Base-by-base conservation (phyloP, 164 flowering plant species). In the grape (Vitis vinifera) region DNA sequence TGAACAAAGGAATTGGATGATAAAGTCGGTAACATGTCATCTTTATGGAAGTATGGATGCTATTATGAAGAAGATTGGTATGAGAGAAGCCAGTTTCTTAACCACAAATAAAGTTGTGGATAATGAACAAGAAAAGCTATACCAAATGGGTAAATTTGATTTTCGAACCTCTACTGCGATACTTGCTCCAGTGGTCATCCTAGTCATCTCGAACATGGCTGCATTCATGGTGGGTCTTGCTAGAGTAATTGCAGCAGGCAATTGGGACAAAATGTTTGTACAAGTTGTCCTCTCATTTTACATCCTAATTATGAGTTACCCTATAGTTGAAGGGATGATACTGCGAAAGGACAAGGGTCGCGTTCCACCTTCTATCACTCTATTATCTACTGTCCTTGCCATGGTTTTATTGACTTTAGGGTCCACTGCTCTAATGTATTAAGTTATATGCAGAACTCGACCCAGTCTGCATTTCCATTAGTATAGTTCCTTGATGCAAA, bases 1-100 rank as follows among this genome's bases (percentile, higher is more conserved):
- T 49, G 86, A 84, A 31, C 80, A 76, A 17, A 52, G 84, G 59
- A 73, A 79, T 9, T 82, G 84, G 83, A 77, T 81, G 82, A 84
- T 84, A 47, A 81, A 72, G 50, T 66, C 81, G 30, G 72, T 78
- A 3, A 86, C 85, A 3, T 59, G 72, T 8, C 51, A 71, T 48
- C 16, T 78, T 0, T 84, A 79, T 67, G 89, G 87, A 59, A 63
- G 69, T 52, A 10, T 82, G 15, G 82, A 78, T 51, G 78, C 71
- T 8, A 10, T 80, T n/a, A 44, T 81, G 78, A 75, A 79, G 29
- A 65, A 56, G 16, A 1, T 78, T 4, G 85, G 85, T 11, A 1
- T 75, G 59, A 71, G 76, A 7, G 68, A 82, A 47, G 83, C 79
- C 1, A 80, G 69, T 48, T 86, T 86, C 72, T n/a, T 71, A 51